phyloP scores from a whole-genome alignment of 345 rosid species.

The Eucalyptus marginata region DNA sequence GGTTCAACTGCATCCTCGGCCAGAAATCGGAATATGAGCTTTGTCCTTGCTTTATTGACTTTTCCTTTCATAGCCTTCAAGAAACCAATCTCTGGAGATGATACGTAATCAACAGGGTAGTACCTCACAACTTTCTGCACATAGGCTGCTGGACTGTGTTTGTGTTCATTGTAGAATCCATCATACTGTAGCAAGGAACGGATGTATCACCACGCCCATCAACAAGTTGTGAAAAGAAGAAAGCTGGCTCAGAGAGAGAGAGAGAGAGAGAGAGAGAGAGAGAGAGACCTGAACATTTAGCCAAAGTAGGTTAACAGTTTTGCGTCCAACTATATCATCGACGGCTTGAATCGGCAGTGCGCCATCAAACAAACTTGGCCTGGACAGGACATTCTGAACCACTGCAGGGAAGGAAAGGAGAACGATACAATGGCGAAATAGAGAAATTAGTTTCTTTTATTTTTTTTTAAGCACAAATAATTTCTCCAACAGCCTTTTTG shows the following conservation, averaged over 20 bases:
- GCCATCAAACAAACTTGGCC: slow-evolving; percentile 46
- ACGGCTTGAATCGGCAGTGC: slow-evolving; percentile 17
- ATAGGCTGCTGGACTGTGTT: slow-evolving; percentile 23
- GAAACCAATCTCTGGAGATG: slow-evolving; percentile 80
- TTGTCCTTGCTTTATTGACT: slow-evolving; percentile 27
- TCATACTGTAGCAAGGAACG: slow-evolving; percentile 35
- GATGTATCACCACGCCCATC: background rate
- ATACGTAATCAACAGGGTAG: slow-evolving; percentile 14
- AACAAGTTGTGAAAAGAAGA: background rate
- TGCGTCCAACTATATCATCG: slow-evolving; percentile 31
- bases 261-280: background rate
- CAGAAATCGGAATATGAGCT: slow-evolving; percentile 28
- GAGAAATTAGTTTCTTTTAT: background rate
- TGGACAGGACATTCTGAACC: slow-evolving; percentile 36
- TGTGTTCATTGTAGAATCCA: slow-evolving; percentile 51
- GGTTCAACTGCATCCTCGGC: slow-evolving; percentile 45
- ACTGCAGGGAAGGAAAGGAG: slow-evolving; percentile 14
- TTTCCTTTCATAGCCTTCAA: slow-evolving; percentile 39
- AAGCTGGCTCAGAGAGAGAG: background rate
- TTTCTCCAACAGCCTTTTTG: background rate
- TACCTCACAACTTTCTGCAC: slow-evolving; percentile 7
- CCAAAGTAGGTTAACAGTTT: slow-evolving; percentile 43
- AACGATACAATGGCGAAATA: background rate
- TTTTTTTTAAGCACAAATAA: background rate
- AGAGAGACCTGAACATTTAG: slow-evolving; percentile 57